Conservation (phyloP, 169 alveolate species). For the Plasmodium reichenowi region DNA sequence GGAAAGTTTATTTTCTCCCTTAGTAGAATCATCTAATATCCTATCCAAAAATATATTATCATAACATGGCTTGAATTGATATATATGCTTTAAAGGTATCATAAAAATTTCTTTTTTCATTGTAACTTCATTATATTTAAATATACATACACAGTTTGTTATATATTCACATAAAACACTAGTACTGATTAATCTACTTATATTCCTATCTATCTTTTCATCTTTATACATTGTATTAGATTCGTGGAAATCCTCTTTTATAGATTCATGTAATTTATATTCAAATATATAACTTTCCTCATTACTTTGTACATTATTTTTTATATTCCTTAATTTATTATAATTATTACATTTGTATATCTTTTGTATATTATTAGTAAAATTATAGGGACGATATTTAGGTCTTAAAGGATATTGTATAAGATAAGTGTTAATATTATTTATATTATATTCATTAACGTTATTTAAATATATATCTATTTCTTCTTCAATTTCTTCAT, state of each 20-base stretch:
- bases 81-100: conserved; percentile 72
- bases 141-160: conserved; percentile 63
- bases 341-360: conserved; percentile 51
- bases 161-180: conserved; percentile 76
- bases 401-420: conserved; percentile 75
- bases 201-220: conserved; percentile 20
- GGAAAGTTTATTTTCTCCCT: not conserved
- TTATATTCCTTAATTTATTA: conserved; percentile 56
- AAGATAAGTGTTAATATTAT: conserved; percentile 60
- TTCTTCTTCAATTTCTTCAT: conserved; percentile 75
- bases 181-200: conserved; percentile 74
- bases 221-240: conserved; percentile 43
- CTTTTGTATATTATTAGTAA: conserved; percentile 52
- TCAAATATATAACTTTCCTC: conserved; percentile 74
- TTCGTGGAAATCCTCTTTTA: conserved; percentile 39
- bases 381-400: conserved; percentile 72
- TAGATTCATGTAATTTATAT: conserved; percentile 59
- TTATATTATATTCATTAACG: conserved; percentile 54
- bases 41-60: conserved; percentile 33
- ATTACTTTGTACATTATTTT: conserved; percentile 26
- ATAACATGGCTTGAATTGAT: conserved; percentile 72
- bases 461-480: conserved; percentile 69
- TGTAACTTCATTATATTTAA: conserved; percentile 67
- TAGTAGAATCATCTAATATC: not conserved
- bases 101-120: conserved; percentile 70